Conservation (phyloP, 2,329 filamentous ascomycete species). For the Teratosphaeria nubilosa region DNA sequence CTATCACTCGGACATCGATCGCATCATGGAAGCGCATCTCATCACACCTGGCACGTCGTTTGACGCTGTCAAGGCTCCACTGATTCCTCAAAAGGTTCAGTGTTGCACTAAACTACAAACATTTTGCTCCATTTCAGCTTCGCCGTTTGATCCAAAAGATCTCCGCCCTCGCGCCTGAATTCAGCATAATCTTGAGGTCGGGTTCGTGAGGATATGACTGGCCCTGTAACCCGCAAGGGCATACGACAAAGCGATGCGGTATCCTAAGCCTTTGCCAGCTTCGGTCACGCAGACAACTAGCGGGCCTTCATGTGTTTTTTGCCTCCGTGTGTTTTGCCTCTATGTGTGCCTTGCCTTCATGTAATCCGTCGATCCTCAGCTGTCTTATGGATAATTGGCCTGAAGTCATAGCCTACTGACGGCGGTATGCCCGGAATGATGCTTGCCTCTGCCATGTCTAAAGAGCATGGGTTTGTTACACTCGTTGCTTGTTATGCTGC, state of each 20-base stretch:
- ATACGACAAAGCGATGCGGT: not conserved
- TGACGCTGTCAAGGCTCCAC: not conserved
- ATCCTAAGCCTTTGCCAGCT: not conserved
- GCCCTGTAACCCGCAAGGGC: not conserved
- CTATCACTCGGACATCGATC: not conserved
- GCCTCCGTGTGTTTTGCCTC: not conserved
- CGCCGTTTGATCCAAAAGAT: not conserved
- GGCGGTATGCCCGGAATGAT: not conserved
- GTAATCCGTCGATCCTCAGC: not conserved
- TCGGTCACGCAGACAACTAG: not conserved
- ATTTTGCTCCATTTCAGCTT: not conserved
- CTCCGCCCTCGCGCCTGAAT: not conserved
- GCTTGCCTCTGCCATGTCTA: not conserved
- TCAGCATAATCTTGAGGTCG: not conserved
- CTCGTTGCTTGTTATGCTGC: not conserved
- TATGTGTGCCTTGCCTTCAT: too few relatives aligned
- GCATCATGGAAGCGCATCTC: not conserved
- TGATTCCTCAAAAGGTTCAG: too few relatives aligned
- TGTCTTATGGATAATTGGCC: not conserved
- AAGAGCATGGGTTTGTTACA: not conserved
- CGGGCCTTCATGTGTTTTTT: not conserved
- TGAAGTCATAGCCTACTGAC: not conserved
- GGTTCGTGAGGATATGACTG: not conserved
- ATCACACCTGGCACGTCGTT: not conserved
- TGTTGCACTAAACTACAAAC: too few relatives aligned